Percentiles rank a stretch among this genome's conserved stretches.
Conservation (phyloP, 768 basidiomycete genomes). For the Terana coerulea region DNA sequence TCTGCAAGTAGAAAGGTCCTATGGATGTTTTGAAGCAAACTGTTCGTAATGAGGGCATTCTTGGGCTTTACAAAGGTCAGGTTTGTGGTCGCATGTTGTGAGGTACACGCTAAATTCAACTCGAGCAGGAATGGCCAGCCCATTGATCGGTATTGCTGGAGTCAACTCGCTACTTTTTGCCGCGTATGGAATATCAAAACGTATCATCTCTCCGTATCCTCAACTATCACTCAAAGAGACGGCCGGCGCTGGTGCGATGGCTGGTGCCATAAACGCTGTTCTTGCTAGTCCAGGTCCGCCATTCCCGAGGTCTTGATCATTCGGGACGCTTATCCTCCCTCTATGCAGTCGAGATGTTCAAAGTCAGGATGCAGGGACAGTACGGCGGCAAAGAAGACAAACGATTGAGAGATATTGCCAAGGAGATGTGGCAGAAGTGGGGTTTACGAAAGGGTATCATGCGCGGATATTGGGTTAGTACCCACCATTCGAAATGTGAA, state of each 20-base stretch:
- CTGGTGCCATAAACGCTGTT: slow-evolving; percentile 86
- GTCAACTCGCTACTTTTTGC: slow-evolving; percentile 96
- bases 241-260: slow-evolving; percentile 85
- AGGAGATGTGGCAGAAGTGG: slow-evolving; percentile 84
- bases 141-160: slow-evolving; percentile 88
- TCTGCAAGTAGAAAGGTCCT: slow-evolving; percentile 80
- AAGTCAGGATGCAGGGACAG: slow-evolving; percentile 96
- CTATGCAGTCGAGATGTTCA: slow-evolving; percentile 89
- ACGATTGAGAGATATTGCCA: slow-evolving; percentile 62
- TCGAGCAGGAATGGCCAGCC: slow-evolving; percentile 83
- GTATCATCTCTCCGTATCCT: slow-evolving; percentile 85
- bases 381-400: slow-evolving; percentile 83
- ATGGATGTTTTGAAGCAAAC: slow-evolving; percentile 88
- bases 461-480: slow-evolving; percentile 92
- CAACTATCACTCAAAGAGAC: slow-evolving; percentile 76
- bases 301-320: not conserved
- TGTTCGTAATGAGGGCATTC: slow-evolving; percentile 79
- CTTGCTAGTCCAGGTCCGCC: slow-evolving; percentile 86
- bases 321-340: not conserved
- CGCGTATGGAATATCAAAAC: slow-evolving; percentile 78
- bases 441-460: slow-evolving; percentile 88
- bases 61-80: slow-evolving; percentile 92
- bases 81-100: not conserved
- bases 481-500: not conserved
- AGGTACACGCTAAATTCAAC: not conserved